A percentile compares a stretch with the other conserved stretches of the same genome.
These are phyloP conservation scores for Exophiala dermatitidis DNA, from an alignment of 2,329 filamentous ascomycete genomes.

Conservation along the genomic window DNA sequence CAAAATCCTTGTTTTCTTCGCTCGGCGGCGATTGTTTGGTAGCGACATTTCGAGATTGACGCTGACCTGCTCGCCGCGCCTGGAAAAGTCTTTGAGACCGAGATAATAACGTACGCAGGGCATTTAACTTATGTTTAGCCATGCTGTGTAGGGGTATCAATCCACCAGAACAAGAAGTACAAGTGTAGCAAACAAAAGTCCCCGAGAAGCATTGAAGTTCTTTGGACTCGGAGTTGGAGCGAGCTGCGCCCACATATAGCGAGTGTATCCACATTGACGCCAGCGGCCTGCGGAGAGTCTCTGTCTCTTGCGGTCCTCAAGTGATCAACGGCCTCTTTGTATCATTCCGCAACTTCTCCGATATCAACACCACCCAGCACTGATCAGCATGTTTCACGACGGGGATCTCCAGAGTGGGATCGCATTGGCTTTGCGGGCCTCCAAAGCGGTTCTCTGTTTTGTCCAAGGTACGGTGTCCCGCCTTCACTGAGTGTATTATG, in stretches of 20 bases:
- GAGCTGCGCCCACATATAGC: too few relatives aligned
- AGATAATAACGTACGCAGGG: constrained; percentile 5
- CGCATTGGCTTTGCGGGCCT: constrained; percentile 61
- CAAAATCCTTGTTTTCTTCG: constrained; percentile 70
- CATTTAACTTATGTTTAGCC: constrained; percentile 15
- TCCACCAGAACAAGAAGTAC: too few relatives aligned
- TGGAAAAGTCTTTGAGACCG: neutral
- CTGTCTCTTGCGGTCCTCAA: too few relatives aligned
- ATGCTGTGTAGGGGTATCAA: neutral
- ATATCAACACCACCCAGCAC: neutral
- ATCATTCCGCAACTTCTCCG: neutral
- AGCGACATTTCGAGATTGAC: constrained; percentile 3
- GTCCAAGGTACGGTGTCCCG: constrained; percentile 55
- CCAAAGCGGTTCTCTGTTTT: constrained; percentile 78
- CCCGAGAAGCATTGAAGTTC: too few relatives aligned
- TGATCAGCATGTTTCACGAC: constrained; percentile 63
- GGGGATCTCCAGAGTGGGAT: constrained; percentile 79
- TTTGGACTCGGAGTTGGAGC: too few relatives aligned
- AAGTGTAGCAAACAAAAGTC: too few relatives aligned
- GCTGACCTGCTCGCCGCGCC: neutral
- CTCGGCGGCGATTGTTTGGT: constrained; percentile 11
- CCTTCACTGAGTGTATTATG: neutral
- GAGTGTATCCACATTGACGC: too few relatives aligned
- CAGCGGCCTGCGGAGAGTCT: too few relatives aligned
- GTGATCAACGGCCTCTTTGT: too few relatives aligned